A percentile compares a stretch with the other conserved stretches of the same genome.
phyloP scores from a whole-genome alignment of 305 asterid genomes.

The Ajuga reptans region DNA sequence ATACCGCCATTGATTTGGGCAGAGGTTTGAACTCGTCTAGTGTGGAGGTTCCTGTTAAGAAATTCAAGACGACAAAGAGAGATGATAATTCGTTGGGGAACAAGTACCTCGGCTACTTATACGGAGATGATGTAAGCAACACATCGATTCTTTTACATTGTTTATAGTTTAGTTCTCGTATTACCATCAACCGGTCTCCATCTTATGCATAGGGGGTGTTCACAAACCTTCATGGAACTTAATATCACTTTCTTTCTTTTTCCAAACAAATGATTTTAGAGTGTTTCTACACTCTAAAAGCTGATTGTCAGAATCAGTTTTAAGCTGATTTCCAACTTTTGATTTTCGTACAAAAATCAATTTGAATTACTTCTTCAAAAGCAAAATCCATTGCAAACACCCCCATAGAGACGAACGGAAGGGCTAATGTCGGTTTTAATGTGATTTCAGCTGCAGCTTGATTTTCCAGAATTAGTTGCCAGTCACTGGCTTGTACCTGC shows the following conservation, averaged over 20 bases:
- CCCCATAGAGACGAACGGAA: neutral
- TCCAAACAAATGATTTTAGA: too few species aligned
- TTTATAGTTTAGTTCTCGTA: neutral
- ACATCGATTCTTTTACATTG: neutral
- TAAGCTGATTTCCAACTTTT: too few species aligned
- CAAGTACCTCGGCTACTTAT: conserved; percentile 58
- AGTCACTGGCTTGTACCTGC: conserved; percentile 90
- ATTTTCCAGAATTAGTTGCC: conserved; percentile 65
- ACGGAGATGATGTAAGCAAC: conserved; percentile 72
- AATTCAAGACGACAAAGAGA: conserved; percentile 29
- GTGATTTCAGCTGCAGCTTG: conserved; percentile 48
- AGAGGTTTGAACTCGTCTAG: conserved; percentile 49
- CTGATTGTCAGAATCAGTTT: too few species aligned
- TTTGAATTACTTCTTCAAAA: too few species aligned
- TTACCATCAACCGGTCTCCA: neutral
- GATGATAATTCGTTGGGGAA: conserved; percentile 42
- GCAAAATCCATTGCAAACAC: too few species aligned
- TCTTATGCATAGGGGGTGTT: neutral
- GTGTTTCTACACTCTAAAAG: too few species aligned
- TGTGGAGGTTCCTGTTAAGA: conserved; percentile 26
- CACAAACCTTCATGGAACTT: too few species aligned
- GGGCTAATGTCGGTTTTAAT: conserved; percentile 7
- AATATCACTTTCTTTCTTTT: too few species aligned
- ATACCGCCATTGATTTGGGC: conserved; percentile 47
- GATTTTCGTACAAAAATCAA: too few species aligned